Conservation (phyloP, 495 filamentous ascomycete genomes). For the Podospora sp. region DNA sequence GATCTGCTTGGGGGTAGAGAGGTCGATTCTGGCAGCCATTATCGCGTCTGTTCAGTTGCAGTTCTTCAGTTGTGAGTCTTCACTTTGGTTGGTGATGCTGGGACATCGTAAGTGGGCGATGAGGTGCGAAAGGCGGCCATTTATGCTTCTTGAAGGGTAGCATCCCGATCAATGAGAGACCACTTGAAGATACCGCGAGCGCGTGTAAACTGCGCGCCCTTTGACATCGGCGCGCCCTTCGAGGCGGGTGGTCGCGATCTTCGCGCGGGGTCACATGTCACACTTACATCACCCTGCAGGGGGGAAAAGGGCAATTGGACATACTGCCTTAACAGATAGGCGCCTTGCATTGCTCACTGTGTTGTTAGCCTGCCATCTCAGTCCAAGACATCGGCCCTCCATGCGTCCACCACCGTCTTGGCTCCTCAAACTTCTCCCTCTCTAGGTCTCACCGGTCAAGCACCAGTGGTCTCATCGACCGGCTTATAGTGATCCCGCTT, state of each 20-base stretch:
- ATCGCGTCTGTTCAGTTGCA: neutral
- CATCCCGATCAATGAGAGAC: too few species aligned
- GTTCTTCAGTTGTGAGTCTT: too few species aligned
- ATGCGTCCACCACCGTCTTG: neutral
- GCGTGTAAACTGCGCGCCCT: neutral
- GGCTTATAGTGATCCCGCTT: conserved; percentile 18
- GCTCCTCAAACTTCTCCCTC: neutral
- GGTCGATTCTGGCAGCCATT: conserved; percentile 11
- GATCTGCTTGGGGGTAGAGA: conserved; percentile 39
- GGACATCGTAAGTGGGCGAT: neutral
- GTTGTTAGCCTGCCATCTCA: neutral
- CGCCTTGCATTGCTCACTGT: neutral
- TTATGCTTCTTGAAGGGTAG: neutral
- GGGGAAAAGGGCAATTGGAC: neutral
- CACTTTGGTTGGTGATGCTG: neutral
- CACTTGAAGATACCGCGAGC: neutral
- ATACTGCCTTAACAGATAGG: neutral
- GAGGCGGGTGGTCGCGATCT: neutral
- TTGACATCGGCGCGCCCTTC: neutral
- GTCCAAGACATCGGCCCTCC: neutral
- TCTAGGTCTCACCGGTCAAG: conserved; percentile 12
- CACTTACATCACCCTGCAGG: neutral
- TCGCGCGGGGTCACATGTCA: neutral
- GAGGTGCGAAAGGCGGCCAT: neutral
- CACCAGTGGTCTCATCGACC: conserved; percentile 35